phyloP scores from a whole-genome alignment of 2,329 filamentous ascomycete species.

The Purpureocillium lavendulum region DNA sequence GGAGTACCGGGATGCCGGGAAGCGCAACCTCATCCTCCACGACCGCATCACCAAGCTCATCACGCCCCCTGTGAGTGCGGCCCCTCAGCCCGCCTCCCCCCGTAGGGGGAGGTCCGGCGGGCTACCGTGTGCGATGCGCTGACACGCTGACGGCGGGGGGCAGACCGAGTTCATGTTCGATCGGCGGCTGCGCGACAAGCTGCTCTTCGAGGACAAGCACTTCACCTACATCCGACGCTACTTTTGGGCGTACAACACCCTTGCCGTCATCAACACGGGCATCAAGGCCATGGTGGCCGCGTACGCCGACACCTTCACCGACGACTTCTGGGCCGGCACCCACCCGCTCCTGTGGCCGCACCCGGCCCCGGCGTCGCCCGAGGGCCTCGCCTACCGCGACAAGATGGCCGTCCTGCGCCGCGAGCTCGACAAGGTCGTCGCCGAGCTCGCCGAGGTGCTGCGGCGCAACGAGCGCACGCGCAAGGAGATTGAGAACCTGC shows the following conservation, averaged over 20 bases:
- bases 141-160: not conserved
- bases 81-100: not conserved
- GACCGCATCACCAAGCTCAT: slow-evolving; percentile 49
- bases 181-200: slow-evolving; percentile 42
- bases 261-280: slow-evolving; percentile 50
- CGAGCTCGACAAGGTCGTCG: slow-evolving; percentile 43
- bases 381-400: slow-evolving; percentile 38
- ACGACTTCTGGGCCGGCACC: slow-evolving; percentile 48
- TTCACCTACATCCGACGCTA: slow-evolving; percentile 55
- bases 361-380: slow-evolving; percentile 31
- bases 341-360: slow-evolving; percentile 49
- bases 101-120: too few species aligned
- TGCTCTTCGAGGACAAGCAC: slow-evolving; percentile 52
- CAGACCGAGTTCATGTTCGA: slow-evolving; percentile 51
- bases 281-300: slow-evolving; percentile 50
- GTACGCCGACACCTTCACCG: slow-evolving; percentile 48
- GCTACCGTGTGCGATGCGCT: too few species aligned
- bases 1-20: slow-evolving; percentile 53
- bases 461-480: slow-evolving; percentile 44
- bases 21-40: slow-evolving; percentile 48
- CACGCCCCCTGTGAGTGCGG: slow-evolving; percentile 38
- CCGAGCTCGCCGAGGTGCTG: slow-evolving; percentile 36
- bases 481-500: slow-evolving; percentile 45
- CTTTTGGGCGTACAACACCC: slow-evolving; percentile 55
- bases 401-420: slow-evolving; percentile 35